Evolutionary conservation across 192 early-diverging fungal species (phyloP).

Genomic region (Borealophlyctis nickersoniae): DNA sequence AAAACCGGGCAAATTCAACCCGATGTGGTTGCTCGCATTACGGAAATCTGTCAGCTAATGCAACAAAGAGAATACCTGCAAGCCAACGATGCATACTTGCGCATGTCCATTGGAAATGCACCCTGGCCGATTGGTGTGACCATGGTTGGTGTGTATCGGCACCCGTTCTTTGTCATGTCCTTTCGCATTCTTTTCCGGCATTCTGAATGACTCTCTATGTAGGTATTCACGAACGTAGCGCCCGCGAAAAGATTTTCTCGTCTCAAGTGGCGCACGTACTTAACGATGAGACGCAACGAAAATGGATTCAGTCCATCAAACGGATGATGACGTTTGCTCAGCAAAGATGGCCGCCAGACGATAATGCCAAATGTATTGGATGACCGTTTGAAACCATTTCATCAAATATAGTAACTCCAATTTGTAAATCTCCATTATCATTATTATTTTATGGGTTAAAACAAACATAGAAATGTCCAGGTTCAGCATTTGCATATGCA

Average conservation of each 20-base stretch:
- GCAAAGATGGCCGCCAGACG: constrained; percentile 81
- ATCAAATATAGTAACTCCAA: neutral
- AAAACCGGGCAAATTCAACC: constrained; percentile 70
- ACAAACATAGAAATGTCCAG: neutral
- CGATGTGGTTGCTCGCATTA: constrained; percentile 85
- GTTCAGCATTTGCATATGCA: neutral
- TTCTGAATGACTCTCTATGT: neutral
- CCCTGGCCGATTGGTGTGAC: constrained; percentile 98
- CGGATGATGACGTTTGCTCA: constrained; percentile 95
- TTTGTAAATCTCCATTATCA: neutral
- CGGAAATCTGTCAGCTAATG: constrained; percentile 85
- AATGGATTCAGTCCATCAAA: constrained; percentile 99
- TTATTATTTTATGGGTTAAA: neutral
- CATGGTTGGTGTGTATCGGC: constrained; percentile 72
- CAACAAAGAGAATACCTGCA: constrained; percentile 84
- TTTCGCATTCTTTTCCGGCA: neutral
- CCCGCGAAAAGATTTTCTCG: constrained; percentile 94
- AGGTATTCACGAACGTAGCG: constrained; percentile 95
- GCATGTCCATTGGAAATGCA: constrained; percentile 93
- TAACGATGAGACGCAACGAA: constrained; percentile 93
- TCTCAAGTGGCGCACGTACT: constrained; percentile 95
- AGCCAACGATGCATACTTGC: constrained; percentile 91
- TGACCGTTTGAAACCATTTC: constrained; percentile 15
- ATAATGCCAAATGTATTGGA: constrained; percentile 51
- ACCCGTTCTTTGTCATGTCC: neutral